Conservation (phyloP, 202 grass and related monocot species). For the Carex arenaria region DNA sequence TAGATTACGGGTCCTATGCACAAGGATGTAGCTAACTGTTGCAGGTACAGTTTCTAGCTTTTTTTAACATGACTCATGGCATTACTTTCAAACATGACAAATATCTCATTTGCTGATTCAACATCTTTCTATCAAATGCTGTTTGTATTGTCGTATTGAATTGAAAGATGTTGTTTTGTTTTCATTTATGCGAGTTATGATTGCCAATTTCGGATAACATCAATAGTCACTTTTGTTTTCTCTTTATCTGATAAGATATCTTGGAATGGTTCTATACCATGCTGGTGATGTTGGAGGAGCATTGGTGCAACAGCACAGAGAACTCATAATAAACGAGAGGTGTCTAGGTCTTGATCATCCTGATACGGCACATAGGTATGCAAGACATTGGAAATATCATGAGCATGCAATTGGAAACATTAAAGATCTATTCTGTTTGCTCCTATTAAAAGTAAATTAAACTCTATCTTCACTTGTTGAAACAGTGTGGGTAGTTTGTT, state of each 20-base stretch:
- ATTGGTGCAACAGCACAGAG: constrained; percentile 95
- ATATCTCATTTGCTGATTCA: neutral
- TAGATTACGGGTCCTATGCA: constrained; percentile 98
- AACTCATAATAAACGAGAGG: constrained; percentile 96
- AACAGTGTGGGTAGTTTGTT: neutral
- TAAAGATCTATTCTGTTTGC: neutral
- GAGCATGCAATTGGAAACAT: neutral
- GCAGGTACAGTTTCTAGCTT: constrained; percentile 51
- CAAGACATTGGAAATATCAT: constrained; percentile 1
- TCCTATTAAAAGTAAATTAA: neutral
- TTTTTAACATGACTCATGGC: neutral
- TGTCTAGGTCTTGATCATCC: constrained; percentile 97
- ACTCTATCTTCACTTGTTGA: neutral
- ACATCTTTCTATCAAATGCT: neutral
- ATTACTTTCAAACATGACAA: neutral
- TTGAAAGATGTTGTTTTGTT: neutral
- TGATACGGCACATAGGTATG: constrained; percentile 94
- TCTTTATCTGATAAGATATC: constrained; percentile 46
- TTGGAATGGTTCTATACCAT: constrained; percentile 95
- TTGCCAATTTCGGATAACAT: neutral
- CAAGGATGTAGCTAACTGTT: constrained; percentile 93
- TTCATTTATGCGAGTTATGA: neutral
- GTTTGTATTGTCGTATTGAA: neutral
- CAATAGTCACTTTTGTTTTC: neutral
- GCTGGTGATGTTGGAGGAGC: constrained; percentile 86